Evolutionary conservation across 176 grass and related monocot genomes (phyloP).

Genomic region (Guadua angustifolia): DNA sequence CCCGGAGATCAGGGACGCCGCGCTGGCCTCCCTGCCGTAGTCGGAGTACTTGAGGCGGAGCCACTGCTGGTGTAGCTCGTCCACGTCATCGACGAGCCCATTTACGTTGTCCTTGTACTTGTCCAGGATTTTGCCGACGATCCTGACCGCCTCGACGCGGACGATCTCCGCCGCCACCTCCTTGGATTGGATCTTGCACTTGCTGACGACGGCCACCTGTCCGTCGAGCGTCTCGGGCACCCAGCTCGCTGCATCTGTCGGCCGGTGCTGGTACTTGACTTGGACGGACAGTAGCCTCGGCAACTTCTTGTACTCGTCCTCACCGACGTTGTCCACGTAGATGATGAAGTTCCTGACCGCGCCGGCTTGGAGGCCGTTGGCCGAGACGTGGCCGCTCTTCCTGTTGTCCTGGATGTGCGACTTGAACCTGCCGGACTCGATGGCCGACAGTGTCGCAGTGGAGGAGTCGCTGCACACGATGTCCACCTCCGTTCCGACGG

Average conservation of each 20-base stretch:
- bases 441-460: neutral
- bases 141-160: neutral
- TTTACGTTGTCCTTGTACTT: neutral
- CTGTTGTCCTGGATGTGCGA: neutral
- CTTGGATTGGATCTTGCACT: neutral
- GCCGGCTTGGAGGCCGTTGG: neutral
- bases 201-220: neutral
- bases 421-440: neutral
- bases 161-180: slow-evolving; percentile 2
- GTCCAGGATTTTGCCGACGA: neutral
- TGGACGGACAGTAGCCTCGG: neutral
- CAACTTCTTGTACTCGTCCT: neutral
- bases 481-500: neutral
- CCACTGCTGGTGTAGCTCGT: neutral
- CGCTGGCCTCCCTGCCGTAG: neutral
- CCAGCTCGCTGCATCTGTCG: too few species aligned
- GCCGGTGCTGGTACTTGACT: neutral
- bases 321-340: neutral
- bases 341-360: neutral
- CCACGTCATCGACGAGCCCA: neutral
- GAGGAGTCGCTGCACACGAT: neutral
- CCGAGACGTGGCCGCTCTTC: neutral
- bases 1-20: neutral
- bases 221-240: too few species aligned
- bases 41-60: neutral